phyloP scores from a whole-genome alignment of 2,329 filamentous ascomycete genomes.

The Talaromyces sp. region DNA sequence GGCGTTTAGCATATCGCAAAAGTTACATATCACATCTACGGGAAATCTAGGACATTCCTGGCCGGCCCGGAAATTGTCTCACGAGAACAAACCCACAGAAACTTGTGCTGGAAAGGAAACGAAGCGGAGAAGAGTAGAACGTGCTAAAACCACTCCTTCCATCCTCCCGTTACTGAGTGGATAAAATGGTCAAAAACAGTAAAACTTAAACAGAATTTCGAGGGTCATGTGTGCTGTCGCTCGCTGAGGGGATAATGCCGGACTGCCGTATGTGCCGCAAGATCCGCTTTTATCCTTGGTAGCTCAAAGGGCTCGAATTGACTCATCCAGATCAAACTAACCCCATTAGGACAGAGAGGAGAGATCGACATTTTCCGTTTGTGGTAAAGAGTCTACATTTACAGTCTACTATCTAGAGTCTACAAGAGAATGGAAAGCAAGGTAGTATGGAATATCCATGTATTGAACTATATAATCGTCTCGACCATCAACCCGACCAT shows the following conservation, averaged over 20 bases:
- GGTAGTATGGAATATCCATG: background rate
- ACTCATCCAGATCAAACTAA: background rate
- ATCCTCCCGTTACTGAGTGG: too few relatives aligned
- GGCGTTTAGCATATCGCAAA: too few relatives aligned
- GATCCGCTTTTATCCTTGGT: background rate
- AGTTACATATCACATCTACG: background rate
- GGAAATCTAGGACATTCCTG: too few relatives aligned
- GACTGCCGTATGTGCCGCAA: background rate
- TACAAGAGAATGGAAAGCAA: background rate
- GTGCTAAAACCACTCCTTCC: background rate
- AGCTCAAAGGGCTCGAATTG: background rate
- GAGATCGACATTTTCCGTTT: background rate
- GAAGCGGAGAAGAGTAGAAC: background rate
- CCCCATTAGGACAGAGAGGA: background rate
- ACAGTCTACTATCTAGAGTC: background rate
- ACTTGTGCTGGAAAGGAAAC: background rate
- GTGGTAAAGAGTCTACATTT: background rate
- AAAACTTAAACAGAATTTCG: background rate
- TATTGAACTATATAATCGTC: conserved; percentile 5
- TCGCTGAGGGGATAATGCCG: background rate
- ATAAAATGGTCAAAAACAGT: too few relatives aligned
- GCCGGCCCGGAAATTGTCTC: background rate
- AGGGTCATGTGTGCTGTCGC: background rate
- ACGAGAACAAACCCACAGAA: too few relatives aligned
- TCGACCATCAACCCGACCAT: conserved; percentile 2